Evolutionary conservation across 129 eudicot species (phyloP), one percentile per base, ranked within the genome.

Genomic region (Daucus carota): DNA sequence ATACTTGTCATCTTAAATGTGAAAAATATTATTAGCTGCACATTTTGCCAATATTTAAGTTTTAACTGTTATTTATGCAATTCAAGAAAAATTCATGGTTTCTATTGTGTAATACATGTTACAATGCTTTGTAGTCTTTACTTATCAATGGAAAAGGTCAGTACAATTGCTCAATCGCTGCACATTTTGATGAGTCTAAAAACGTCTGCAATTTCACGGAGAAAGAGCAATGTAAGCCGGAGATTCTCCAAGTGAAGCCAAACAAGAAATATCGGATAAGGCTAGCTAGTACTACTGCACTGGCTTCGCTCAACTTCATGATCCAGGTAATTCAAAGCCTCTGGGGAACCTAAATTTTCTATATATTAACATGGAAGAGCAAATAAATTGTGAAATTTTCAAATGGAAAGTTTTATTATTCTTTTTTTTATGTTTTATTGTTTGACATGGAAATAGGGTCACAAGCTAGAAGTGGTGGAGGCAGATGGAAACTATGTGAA

Each of bases 131-230:
- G 29, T 47, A 93, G 98, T 87, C 83, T 44, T 75, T 93, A 86
- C 72, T 93, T 44, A 78, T 93, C 7, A 93, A 93, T 75, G 98
- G 98, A 62, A 90, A 97, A 88, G 98, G 98, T 2, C 97, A 90
- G 70, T 90, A 77, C 84, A 93, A 93, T 57, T 93, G 97, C 46
- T 87, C 98, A 6, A 38, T 90, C 59, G 91, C 87, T 2, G 93
- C 93, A 54, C 81, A 83, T 45, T 70, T 79, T 84, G 84, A 79
- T 86, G 86, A 77, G 11, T 81, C 82, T 9, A 62, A 73, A 14
- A 83, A 48, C 0, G 83, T 5, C 84, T 93, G 98, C 94, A 85
- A 63, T 76, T 83, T 90, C 42, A 84, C 82, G 46, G 93, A 91
- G 42, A 81, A 78, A 34, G 96, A 90, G 60, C 82, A 77, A 67